Evolutionary conservation across 2,329 filamentous ascomycete species (phyloP).

Genomic region (Talaromyces marneffei): DNA sequence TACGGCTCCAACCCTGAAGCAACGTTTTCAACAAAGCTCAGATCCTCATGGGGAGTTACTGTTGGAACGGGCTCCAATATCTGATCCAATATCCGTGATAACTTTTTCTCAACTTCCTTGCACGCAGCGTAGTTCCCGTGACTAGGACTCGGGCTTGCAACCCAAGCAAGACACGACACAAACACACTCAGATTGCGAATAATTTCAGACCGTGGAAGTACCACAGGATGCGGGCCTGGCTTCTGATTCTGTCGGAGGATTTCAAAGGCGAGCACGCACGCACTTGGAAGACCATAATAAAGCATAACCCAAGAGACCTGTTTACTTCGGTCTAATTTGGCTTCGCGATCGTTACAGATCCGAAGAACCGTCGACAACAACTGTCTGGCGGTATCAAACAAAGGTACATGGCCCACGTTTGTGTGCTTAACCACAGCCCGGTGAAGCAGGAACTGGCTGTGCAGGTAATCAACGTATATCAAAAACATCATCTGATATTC

Average conservation of each 20-base stretch:
- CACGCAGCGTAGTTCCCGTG: conserved; percentile 33
- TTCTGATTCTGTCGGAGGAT: conserved; percentile 28
- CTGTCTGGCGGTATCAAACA: conserved; percentile 30
- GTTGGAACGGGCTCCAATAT: conserved; percentile 31
- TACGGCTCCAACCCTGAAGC: conserved; percentile 28
- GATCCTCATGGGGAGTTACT: conserved; percentile 18
- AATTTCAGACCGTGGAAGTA: conserved; percentile 20
- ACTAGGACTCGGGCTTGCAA: conserved; percentile 27
- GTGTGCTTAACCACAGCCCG: conserved; percentile 30
- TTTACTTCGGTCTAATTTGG: conserved; percentile 26
- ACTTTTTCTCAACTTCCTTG: conserved; percentile 31
- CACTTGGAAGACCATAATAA: conserved; percentile 24
- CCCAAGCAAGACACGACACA: conserved; percentile 25
- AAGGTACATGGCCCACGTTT: conserved; percentile 25
- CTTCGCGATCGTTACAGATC: conserved; percentile 24
- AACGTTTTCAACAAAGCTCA: conserved; percentile 23
- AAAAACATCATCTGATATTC: conserved; percentile 17
- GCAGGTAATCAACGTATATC: conserved; percentile 31
- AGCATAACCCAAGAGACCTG: conserved; percentile 33
- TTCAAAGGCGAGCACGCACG: conserved; percentile 26
- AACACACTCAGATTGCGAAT: conserved; percentile 22
- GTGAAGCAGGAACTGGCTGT: conserved; percentile 32
- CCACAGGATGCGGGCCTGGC: conserved; percentile 17
- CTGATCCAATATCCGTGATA: conserved; percentile 32
- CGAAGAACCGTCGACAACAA: conserved; percentile 26